phyloP scores from a whole-genome alignment of 495 filamentous ascomycete species.

The Aspergillus funiculosus region DNA sequence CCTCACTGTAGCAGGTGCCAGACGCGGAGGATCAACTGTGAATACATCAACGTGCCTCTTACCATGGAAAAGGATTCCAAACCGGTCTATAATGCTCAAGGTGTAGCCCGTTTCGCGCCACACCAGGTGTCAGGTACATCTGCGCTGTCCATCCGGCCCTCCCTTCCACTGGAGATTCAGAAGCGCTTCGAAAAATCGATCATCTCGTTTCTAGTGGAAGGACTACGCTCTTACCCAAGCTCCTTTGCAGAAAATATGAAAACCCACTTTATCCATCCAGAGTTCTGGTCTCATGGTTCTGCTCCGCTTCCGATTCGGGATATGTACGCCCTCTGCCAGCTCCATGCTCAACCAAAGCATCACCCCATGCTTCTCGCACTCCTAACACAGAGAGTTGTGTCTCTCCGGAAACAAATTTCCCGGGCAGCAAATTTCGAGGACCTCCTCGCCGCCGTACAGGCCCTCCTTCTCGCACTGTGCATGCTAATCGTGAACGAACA shows the following conservation, averaged over 20 bases:
- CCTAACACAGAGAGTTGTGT: slow-evolving; percentile 22
- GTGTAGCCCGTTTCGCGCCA: background rate
- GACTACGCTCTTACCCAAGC: slow-evolving; percentile 18
- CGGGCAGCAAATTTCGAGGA: slow-evolving; percentile 28
- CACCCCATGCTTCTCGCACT: slow-evolving; percentile 13
- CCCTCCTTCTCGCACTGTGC: slow-evolving; percentile 33
- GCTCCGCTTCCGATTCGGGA: slow-evolving; percentile 26
- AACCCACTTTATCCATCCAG: slow-evolving; percentile 35
- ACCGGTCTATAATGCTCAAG: background rate
- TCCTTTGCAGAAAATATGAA: slow-evolving; percentile 20
- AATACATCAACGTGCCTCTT: slow-evolving; percentile 31
- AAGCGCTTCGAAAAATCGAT: slow-evolving; percentile 22
- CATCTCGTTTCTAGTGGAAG: slow-evolving; percentile 20
- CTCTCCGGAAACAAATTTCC: slow-evolving; percentile 14
- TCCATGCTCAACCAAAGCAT: slow-evolving; percentile 15
- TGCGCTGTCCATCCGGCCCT: slow-evolving; percentile 8
- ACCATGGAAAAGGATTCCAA: slow-evolving; percentile 6
- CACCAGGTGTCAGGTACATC: background rate
- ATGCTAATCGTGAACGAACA: slow-evolving; percentile 31
- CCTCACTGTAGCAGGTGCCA: slow-evolving; percentile 37
- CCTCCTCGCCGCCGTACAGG: slow-evolving; percentile 32
- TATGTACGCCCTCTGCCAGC: slow-evolving; percentile 20
- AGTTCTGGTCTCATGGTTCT: slow-evolving; percentile 23
- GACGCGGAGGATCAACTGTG: slow-evolving; percentile 29
- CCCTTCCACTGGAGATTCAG: slow-evolving; percentile 21